These are phyloP conservation scores for Citrus medica DNA, from an alignment of 345 rosid species.

Conservation along the genomic window DNA sequence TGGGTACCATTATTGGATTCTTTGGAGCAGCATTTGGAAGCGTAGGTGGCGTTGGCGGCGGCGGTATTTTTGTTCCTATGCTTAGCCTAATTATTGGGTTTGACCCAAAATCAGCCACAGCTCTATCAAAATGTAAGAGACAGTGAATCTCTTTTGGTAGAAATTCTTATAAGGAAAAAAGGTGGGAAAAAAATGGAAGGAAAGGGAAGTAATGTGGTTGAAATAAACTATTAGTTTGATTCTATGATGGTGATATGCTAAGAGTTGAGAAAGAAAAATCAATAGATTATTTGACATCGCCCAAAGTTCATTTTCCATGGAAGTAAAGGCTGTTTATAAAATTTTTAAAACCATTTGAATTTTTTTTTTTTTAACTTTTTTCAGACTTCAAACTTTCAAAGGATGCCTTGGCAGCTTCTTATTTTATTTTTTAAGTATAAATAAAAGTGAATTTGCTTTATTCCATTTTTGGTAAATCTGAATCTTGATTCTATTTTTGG, in stretches of 20 bases:
- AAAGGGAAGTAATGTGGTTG: neutral
- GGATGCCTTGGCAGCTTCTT: too few species aligned
- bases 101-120: constrained; percentile 79
- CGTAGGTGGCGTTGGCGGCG: constrained; percentile 91
- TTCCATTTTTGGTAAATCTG: neutral
- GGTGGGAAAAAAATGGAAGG: neutral
- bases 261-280: neutral
- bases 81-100: constrained; percentile 76
- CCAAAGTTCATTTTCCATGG: neutral
- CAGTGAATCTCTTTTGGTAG: neutral
- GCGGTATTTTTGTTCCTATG: constrained; percentile 87
- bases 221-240: neutral
- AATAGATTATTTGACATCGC: neutral
- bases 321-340: neutral
- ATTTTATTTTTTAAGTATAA: too few species aligned
- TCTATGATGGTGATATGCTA: neutral
- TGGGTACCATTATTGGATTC: constrained; percentile 70
- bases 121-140: constrained; percentile 76
- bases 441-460: neutral
- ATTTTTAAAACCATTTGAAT: neutral
- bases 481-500: neutral
- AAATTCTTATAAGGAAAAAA: neutral
- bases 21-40: constrained; percentile 91
- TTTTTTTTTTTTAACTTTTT: neutral
- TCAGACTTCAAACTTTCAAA: neutral